Conservation (phyloP, 257 asterid species). For the Fraxinus excelsior region DNA sequence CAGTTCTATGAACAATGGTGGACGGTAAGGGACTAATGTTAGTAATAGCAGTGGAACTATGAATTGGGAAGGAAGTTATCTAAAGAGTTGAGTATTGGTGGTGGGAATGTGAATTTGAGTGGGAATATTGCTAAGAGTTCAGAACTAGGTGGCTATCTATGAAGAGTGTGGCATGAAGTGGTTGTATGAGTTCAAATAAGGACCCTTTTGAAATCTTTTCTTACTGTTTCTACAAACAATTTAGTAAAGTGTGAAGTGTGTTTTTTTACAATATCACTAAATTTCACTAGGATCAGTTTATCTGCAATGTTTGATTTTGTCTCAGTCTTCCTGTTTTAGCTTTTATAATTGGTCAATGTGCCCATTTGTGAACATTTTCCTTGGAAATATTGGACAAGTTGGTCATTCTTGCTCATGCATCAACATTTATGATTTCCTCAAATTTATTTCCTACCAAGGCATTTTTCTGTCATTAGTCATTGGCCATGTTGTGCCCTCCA, state of each 20-base stretch:
- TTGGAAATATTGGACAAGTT: not conserved
- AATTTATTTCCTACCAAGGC: not conserved
- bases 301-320: too few relatives aligned
- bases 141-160: constrained; percentile 54
- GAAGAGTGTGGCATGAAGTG: constrained; percentile 59
- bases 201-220: constrained; percentile 32
- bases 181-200: constrained; percentile 49
- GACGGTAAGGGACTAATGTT: constrained; percentile 44
- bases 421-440: not conserved
- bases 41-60: constrained; percentile 42
- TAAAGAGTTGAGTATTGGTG: constrained; percentile 28
- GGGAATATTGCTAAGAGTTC: constrained; percentile 42
- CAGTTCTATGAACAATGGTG: constrained; percentile 34
- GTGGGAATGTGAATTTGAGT: constrained; percentile 45
- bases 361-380: not conserved
- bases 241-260: not conserved
- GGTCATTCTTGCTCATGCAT: not conserved
- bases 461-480: not conserved
- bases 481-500: not conserved
- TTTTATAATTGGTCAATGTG: not conserved
- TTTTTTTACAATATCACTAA: not conserved
- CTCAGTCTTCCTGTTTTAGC: too few relatives aligned
- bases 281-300: not conserved
- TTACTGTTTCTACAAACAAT: too few relatives aligned
- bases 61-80: constrained; percentile 32